These are phyloP conservation scores for Sugiyamaella chiloensis DNA, from an alignment of 805 yeast species.

Conservation along the genomic window DNA sequence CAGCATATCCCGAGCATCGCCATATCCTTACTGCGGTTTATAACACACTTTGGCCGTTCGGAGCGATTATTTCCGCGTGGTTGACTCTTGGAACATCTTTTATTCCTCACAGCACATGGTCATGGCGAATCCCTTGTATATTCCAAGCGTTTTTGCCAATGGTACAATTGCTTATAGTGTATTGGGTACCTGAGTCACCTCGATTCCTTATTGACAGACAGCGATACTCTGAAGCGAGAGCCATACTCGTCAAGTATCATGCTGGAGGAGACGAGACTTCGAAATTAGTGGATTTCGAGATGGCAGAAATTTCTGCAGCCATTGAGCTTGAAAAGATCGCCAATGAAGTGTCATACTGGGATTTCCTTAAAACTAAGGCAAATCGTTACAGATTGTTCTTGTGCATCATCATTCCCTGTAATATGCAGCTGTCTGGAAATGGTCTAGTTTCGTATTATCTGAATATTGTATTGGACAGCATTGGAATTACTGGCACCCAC, in stretches of 20 bases:
- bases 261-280: slow-evolving; percentile 14
- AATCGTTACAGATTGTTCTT: slow-evolving; percentile 9
- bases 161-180: slow-evolving; percentile 45
- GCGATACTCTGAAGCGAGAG: slow-evolving; percentile 41
- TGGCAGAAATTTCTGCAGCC: slow-evolving; percentile 17
- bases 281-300: slow-evolving; percentile 14
- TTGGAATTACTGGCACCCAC: slow-evolving; percentile 44
- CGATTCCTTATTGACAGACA: slow-evolving; percentile 72
- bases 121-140: slow-evolving; percentile 76
- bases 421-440: slow-evolving; percentile 17
- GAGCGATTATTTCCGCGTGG: slow-evolving; percentile 75
- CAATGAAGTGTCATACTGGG: neutral
- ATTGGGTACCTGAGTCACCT: slow-evolving; percentile 83
- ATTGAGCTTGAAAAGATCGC: slow-evolving; percentile 15
- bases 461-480: slow-evolving; percentile 47
- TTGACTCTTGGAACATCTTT: slow-evolving; percentile 61
- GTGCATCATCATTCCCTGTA: slow-evolving; percentile 7
- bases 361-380: slow-evolving; percentile 10
- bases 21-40: slow-evolving; percentile 58
- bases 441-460: slow-evolving; percentile 39
- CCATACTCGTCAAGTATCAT: slow-evolving; percentile 28
- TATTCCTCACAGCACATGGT: slow-evolving; percentile 36
- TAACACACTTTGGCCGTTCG: slow-evolving; percentile 69
- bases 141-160: slow-evolving; percentile 62
- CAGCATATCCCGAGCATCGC: slow-evolving; percentile 34